Conservation (phyloP, 2,329 filamentous ascomycete species). For the Botrytis elliptica region DNA sequence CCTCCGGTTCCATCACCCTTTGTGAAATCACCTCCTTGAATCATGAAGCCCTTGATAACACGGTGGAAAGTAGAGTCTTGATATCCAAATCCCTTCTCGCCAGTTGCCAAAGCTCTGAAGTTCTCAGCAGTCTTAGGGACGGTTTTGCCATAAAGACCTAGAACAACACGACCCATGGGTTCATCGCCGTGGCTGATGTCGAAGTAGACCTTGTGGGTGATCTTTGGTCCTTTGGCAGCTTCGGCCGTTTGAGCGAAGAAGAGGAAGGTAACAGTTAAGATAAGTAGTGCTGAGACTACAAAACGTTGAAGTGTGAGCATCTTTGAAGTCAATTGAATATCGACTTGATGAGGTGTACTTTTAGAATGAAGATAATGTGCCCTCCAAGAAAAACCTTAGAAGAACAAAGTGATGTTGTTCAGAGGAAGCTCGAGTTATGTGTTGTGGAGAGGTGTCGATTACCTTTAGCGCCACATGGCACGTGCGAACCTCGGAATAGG, state of each 20-base stretch:
- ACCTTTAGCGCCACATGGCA: conserved; percentile 27
- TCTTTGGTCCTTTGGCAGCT: conserved; percentile 84
- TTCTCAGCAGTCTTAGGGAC: conserved; percentile 74
- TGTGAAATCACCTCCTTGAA: conserved; percentile 88
- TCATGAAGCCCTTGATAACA: conserved; percentile 89
- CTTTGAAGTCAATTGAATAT: conserved; percentile 41
- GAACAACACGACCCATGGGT: conserved; percentile 69
- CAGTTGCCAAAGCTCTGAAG: conserved; percentile 77
- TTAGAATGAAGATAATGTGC: neutral
- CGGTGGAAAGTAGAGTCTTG: conserved; percentile 67
- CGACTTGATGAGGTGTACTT: conserved; percentile 21
- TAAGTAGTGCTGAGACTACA: conserved; percentile 69
- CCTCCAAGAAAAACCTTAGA: neutral
- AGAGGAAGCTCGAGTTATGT: conserved; percentile 6
- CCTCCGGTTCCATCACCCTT: conserved; percentile 78
- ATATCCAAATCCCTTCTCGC: conserved; percentile 53
- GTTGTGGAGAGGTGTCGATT: conserved; percentile 38
- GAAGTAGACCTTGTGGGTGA: conserved; percentile 93
- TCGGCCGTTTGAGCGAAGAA: conserved; percentile 74
- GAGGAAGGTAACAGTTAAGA: conserved; percentile 72
- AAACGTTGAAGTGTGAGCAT: conserved; percentile 77
- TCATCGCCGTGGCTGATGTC: conserved; percentile 77
- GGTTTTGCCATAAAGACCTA: conserved; percentile 85
- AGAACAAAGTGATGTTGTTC: neutral
- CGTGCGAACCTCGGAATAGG: conserved; percentile 23